Conservation (phyloP, 2,329 filamentous ascomycete genomes). For the Fusarium neocosmosporiellum region DNA sequence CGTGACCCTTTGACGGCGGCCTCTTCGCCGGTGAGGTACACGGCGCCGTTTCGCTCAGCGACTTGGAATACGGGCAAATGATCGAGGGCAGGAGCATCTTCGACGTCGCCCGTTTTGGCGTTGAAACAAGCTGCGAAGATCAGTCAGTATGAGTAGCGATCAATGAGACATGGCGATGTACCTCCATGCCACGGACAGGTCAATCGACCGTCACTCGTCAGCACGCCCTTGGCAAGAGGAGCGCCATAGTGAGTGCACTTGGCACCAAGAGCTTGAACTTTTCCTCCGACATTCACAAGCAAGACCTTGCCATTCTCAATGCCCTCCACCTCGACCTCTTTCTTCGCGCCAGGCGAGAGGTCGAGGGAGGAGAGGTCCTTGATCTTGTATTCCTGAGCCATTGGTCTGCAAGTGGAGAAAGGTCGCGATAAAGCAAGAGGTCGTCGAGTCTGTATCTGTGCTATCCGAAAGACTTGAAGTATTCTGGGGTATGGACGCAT, state of each 20-base stretch:
- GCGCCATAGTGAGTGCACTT: conserved; percentile 95
- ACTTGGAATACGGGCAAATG: conserved; percentile 86
- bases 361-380: conserved; percentile 81
- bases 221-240: conserved; percentile 85
- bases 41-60: conserved; percentile 80
- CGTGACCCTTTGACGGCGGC: conserved; percentile 80
- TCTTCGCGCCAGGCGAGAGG: conserved; percentile 83
- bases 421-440: conserved; percentile 11
- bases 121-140: conserved; percentile 84
- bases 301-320: conserved; percentile 88
- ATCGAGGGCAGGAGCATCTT: conserved; percentile 92
- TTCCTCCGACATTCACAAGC: conserved; percentile 80
- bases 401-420: conserved; percentile 51
- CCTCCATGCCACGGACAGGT: conserved; percentile 98
- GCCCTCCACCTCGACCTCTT: conserved; percentile 91
- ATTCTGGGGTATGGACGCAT: conserved; percentile 30
- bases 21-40: conserved; percentile 87
- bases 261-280: conserved; percentile 81
- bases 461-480: conserved; percentile 24
- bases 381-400: conserved; percentile 73
- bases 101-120: conserved; percentile 87
- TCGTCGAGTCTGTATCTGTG: conserved; percentile 21
- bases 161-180: conserved; percentile 54
- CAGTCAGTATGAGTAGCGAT: conserved; percentile 2
- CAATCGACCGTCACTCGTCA: conserved; percentile 83